These are phyloP conservation scores for Aschersonia sp. DNA, from an alignment of 2,329 filamentous ascomycete species.

Conservation along the genomic window DNA sequence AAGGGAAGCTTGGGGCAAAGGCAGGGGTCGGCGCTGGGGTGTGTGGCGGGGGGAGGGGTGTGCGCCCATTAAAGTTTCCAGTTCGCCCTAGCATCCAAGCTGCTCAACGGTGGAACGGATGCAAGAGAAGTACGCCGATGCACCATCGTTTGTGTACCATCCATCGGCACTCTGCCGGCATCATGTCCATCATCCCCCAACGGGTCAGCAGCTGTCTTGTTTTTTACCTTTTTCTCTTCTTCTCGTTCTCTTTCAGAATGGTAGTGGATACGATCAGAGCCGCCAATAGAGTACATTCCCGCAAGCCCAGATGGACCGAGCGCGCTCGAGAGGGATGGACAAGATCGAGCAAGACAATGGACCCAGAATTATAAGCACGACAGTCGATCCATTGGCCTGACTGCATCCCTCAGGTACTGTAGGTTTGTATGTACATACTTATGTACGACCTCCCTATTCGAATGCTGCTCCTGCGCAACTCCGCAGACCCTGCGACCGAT, in stretches of 20 bases:
- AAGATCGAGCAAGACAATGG: not conserved
- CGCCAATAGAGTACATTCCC: not conserved
- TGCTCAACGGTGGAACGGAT: not conserved
- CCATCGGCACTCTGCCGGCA: conserved; percentile 4
- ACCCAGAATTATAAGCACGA: not conserved
- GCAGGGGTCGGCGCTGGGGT: not conserved
- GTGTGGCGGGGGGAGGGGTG: not conserved
- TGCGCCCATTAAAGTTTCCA: not conserved
- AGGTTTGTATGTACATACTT: too few species aligned
- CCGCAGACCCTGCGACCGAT: too few species aligned
- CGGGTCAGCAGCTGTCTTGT: not conserved
- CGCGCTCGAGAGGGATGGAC: not conserved
- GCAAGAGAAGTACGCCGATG: not conserved
- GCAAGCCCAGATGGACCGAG: not conserved
- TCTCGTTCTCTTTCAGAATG: not conserved
- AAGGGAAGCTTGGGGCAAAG: not conserved
- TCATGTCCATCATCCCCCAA: conserved; percentile 1
- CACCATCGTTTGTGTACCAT: not conserved
- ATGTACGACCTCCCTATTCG: too few species aligned
- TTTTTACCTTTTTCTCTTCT: too few species aligned
- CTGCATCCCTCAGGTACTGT: not conserved
- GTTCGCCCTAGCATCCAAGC: not conserved
- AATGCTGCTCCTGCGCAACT: too few species aligned
- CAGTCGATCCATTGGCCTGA: not conserved
- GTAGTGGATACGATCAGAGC: not conserved